A percentile compares a stretch with the other conserved stretches of the same genome.
Conservation (phyloP, 257 asterid species). For the Plantago elongata region DNA sequence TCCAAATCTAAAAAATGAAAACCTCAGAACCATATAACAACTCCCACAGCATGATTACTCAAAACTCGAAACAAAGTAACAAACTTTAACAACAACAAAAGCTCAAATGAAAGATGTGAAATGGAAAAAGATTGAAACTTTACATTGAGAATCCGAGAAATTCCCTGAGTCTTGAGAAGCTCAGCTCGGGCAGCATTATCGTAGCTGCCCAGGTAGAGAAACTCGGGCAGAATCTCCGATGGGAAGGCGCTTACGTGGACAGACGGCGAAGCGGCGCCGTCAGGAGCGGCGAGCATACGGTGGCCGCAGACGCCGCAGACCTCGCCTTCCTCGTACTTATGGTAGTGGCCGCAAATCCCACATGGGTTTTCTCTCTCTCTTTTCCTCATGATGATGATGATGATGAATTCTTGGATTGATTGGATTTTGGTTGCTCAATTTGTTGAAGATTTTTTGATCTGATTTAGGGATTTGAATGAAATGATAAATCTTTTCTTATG, state of each 20-base stretch:
- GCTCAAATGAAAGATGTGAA: neutral
- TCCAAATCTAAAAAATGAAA: no score
- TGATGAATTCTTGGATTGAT: constrained; percentile 4
- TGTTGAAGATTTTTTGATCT: neutral
- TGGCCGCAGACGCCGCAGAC: constrained; percentile 60
- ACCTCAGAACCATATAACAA: no score
- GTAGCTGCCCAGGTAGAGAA: constrained; percentile 85
- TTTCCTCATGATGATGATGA: constrained; percentile 38
- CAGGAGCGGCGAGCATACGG: constrained; percentile 38
- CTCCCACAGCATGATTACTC: neutral
- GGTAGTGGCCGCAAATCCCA: constrained; percentile 63
- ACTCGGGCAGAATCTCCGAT: constrained; percentile 93
- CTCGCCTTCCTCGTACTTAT: constrained; percentile 64
- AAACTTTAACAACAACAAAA: neutral
- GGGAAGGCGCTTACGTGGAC: constrained; percentile 82
- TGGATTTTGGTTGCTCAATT: neutral
- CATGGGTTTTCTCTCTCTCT: constrained; percentile 63
- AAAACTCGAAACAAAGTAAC: neutral
- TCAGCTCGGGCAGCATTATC: constrained; percentile 93
- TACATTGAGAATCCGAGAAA: constrained; percentile 85
- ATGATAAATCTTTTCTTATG: no score
- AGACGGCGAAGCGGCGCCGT: constrained; percentile 31
- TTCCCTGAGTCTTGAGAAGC: constrained; percentile 90
- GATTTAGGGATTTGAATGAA: neutral
- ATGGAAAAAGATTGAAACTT: neutral